Percentiles rank a stretch among this genome's conserved stretches.
These are phyloP conservation scores for Orychophragmus violaceus DNA, from an alignment of 345 rosid species.

Conservation along the genomic window DNA sequence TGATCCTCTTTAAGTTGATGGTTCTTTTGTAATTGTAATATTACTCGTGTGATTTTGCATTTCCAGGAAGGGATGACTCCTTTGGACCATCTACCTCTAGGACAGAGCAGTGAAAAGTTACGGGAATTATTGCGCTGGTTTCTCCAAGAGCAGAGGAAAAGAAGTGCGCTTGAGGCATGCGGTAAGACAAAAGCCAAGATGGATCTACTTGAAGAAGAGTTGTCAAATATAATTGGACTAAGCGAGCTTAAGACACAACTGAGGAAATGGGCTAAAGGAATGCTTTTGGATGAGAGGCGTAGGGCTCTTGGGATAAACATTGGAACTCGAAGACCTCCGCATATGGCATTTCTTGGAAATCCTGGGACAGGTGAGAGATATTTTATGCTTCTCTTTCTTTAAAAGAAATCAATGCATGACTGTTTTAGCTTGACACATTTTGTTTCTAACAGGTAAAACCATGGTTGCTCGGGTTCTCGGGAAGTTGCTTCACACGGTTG, in stretches of 20 bases:
- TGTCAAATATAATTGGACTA: slow-evolving; percentile 68
- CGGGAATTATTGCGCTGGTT: slow-evolving; percentile 48
- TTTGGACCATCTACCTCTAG: slow-evolving; percentile 69
- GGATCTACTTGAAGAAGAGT: slow-evolving; percentile 81
- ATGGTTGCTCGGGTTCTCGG: slow-evolving; percentile 93
- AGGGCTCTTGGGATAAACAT: slow-evolving; percentile 73
- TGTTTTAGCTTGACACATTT: not conserved
- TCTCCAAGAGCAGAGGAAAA: slow-evolving; percentile 78
- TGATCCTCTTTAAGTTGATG: not conserved
- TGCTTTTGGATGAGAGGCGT: slow-evolving; percentile 98
- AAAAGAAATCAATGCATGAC: not conserved
- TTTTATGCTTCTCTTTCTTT: not conserved
- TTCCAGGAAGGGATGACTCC: slow-evolving; percentile 94
- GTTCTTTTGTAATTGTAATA: not conserved
- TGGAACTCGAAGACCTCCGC: slow-evolving; percentile 65
- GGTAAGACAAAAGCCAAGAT: slow-evolving; percentile 75
- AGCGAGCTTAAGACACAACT: slow-evolving; percentile 79
- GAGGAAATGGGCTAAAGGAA: slow-evolving; percentile 95
- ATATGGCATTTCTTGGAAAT: slow-evolving; percentile 96
- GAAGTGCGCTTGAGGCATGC: slow-evolving; percentile 72
- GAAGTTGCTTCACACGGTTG: slow-evolving; percentile 81
- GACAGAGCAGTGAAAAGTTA: slow-evolving; percentile 72
- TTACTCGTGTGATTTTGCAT: too few relatives aligned
- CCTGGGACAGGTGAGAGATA: slow-evolving; percentile 78
- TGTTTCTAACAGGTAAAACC: slow-evolving; percentile 63